These are phyloP conservation scores for Cyanophora paradoxa DNA, from an alignment of 78 protist species.

Conservation along the genomic window DNA sequence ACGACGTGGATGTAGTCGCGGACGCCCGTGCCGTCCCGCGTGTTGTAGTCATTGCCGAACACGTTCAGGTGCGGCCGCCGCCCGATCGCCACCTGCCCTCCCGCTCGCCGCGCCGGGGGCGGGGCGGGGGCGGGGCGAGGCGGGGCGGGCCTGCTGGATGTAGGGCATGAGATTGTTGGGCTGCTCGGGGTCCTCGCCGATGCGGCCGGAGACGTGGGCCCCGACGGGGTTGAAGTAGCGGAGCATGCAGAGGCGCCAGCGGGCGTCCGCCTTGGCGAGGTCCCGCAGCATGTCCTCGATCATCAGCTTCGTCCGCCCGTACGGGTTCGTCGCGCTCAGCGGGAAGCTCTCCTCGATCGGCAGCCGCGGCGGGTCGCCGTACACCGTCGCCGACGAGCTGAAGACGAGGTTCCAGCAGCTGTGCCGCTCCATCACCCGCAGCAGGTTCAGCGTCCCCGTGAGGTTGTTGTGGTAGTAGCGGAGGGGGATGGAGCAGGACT, in stretches of 20 bases:
- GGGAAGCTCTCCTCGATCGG: constrained; percentile 75
- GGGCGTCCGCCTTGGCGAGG: neutral
- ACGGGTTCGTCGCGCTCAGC: constrained; percentile 75
- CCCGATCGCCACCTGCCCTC: constrained; percentile 81
- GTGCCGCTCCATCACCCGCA: constrained; percentile 16
- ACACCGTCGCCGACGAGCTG: constrained; percentile 95
- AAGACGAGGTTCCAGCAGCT: constrained; percentile 69
- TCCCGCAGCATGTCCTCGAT: constrained; percentile 77
- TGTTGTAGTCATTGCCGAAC: constrained; percentile 91
- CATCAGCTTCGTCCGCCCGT: constrained; percentile 90
- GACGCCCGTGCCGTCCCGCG: constrained; percentile 96
- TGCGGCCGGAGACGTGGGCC: constrained; percentile 85
- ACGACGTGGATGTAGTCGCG: constrained; percentile 96
- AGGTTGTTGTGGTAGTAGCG: constrained; percentile 89
- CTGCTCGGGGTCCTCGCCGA: constrained; percentile 94
- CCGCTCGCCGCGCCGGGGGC: too few relatives aligned
- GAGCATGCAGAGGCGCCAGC: constrained; percentile 43
- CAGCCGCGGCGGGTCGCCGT: constrained; percentile 69
- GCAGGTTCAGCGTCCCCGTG: constrained; percentile 28
- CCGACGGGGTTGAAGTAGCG: constrained; percentile 98
- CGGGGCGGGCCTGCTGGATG: constrained; percentile 72
- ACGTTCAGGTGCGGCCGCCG: constrained; percentile 64
- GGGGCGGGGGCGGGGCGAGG: too few relatives aligned
- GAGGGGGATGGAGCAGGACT: constrained; percentile 72
- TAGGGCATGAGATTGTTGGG: constrained; percentile 95